These are phyloP conservation scores for Fusarium sp. DNA, from an alignment of 2,329 filamentous ascomycete species.

Conservation along the genomic window DNA sequence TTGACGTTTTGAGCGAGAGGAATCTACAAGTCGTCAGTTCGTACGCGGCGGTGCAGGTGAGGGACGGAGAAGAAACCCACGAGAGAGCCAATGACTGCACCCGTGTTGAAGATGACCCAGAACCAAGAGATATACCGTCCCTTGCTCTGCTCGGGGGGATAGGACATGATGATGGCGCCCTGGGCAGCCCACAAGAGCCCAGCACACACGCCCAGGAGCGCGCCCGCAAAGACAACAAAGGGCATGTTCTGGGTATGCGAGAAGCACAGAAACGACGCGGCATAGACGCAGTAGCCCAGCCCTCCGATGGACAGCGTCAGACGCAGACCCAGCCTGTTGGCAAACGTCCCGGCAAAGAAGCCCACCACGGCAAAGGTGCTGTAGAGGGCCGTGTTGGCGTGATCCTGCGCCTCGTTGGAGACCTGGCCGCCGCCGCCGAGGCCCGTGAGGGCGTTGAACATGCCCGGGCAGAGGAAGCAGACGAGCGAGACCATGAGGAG, in stretches of 20 bases:
- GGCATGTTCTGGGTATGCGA: constrained; percentile 72
- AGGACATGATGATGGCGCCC: constrained; percentile 89
- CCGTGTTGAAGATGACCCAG: constrained; percentile 95
- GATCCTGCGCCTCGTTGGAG: constrained; percentile 63
- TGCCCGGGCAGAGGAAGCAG: constrained; percentile 73
- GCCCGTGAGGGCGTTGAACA: constrained; percentile 75
- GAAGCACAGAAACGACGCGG: constrained; percentile 74
- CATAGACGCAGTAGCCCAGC: constrained; percentile 79
- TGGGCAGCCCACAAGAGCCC: constrained; percentile 85
- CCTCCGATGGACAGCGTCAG: constrained; percentile 75
- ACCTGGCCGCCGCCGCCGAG: constrained; percentile 68
- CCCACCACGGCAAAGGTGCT: constrained; percentile 74
- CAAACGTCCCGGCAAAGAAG: constrained; percentile 78
- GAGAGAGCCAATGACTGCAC: constrained; percentile 84
- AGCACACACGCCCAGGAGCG: constrained; percentile 79
- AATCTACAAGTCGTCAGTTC: constrained; percentile 52
- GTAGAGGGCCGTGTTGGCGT: constrained; percentile 76
- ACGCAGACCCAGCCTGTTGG: constrained; percentile 78
- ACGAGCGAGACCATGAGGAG: constrained; percentile 70
- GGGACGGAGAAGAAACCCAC: constrained; percentile 45
- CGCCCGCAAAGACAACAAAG: constrained; percentile 80
- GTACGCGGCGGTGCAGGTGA: too few relatives aligned
- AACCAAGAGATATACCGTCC: constrained; percentile 90
- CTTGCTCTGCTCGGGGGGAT: constrained; percentile 82
- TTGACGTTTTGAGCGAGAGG: constrained; percentile 78